Percentiles rank a stretch among this genome's conserved stretches.
Evolutionary conservation across 2,329 filamentous ascomycete species (phyloP).

Genomic region (Epichloe sp.): DNA sequence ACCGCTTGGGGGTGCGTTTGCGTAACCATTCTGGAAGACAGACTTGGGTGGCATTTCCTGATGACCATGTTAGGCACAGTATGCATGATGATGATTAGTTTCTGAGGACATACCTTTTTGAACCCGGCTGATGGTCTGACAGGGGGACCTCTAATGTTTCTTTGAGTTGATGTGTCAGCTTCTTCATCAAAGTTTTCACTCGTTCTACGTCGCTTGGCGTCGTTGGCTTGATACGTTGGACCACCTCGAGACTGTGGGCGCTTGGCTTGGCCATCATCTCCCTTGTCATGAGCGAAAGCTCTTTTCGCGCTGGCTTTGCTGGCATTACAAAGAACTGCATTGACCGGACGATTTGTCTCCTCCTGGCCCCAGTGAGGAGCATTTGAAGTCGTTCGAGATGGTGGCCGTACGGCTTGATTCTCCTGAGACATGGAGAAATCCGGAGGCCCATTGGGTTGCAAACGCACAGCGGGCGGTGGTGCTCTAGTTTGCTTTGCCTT

Average conservation of each 20-base stretch:
- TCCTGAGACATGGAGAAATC: constrained; percentile 28
- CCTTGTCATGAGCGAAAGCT: constrained; percentile 51
- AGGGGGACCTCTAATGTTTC: constrained; percentile 67
- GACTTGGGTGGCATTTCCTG: constrained; percentile 50
- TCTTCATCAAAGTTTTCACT: constrained; percentile 59
- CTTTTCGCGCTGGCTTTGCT: constrained; percentile 59
- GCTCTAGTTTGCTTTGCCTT: constrained; percentile 52
- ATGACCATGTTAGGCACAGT: background rate
- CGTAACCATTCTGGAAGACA: constrained; percentile 47
- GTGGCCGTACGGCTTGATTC: constrained; percentile 27
- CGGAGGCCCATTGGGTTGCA: constrained; percentile 38
- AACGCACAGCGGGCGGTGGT: constrained; percentile 45
- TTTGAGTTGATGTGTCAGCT: constrained; percentile 42
- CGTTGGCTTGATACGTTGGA: constrained; percentile 53
- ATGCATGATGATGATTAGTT: background rate
- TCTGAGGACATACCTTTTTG: constrained; percentile 50
- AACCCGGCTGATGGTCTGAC: constrained; percentile 63
- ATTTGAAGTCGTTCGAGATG: constrained; percentile 46
- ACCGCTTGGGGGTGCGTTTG: constrained; percentile 41
- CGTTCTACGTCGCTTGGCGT: constrained; percentile 69
- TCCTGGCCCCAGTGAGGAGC: constrained; percentile 39
- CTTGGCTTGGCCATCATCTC: constrained; percentile 38
- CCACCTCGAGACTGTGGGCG: constrained; percentile 33
- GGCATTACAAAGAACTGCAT: constrained; percentile 42
- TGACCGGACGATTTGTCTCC: constrained; percentile 47